Base-by-base conservation (phyloP, 208 protist species). In the Leptomonas pyrrhocoris region DNA sequence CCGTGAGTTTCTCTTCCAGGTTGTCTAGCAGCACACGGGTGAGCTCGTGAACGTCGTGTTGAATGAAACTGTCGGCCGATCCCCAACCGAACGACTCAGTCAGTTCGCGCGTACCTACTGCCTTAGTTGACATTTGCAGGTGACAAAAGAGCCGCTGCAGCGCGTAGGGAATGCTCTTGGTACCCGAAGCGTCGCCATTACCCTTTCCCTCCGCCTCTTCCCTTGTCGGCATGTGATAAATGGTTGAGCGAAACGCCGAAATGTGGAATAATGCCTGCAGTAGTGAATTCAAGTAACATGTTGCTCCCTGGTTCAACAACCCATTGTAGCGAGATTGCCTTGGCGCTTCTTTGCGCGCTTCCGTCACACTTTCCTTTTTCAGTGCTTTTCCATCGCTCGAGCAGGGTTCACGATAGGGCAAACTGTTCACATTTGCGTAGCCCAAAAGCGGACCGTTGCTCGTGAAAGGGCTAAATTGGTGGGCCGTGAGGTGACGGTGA, bases 41-140 rank as follows among this genome's bases (percentile, higher is more conserved):
- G 25, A 97, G 67, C 70, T 98, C 94, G 66, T 97, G 92, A 31
- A 96, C 89, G 64, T 97, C 96, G 74, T 98, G 96, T 59, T 98
- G 96, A 42, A 88, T 88, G 65, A 97, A 98, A 64, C 89, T 88
- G 68, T 98, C 96, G 2, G 77, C 74, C 2, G 81, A 78, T 45
- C 82, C 83, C 94, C 96, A 98, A 18, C 96, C 96, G 79, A 98
- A 98, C 4, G 93, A 96, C 54, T 86, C 83, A 18, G 94, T 98
- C 19, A 98, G 84, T 55, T 96, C 93, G 31, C 79, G 93, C 8
- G 96, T 98, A 40, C 81, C 88, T 18, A 94, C 79, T 19, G 88
- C 83, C 28, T 64, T 69, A 0, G 66, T 77, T 21, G 67, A 82
- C 28, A 73, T 90, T 78, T 98, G 89, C 45, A 98, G 66, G 25